A percentile compares a stretch with the other conserved stretches of the same genome.
phyloP scores from a whole-genome alignment of 106 monocot genomes.

The Dendrobium officinale region DNA sequence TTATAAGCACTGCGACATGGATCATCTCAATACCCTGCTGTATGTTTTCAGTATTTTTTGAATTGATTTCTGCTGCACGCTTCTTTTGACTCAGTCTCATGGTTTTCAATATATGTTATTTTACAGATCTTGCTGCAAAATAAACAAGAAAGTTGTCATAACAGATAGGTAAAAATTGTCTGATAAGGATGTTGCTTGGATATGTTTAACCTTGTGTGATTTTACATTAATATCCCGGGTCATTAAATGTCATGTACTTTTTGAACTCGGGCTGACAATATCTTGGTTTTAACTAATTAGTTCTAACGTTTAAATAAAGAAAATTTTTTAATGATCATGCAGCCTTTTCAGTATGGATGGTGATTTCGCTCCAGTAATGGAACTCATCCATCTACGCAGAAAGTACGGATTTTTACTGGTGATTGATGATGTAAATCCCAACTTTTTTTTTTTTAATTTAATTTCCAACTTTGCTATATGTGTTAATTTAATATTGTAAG shows the following conservation, averaged over 20 bases:
- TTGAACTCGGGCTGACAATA: background rate
- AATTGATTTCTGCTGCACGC: background rate
- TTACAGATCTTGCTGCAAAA: conserved; percentile 60
- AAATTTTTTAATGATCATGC: conserved; percentile 12
- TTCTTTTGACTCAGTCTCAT: conserved; percentile 9
- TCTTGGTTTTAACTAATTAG: background rate
- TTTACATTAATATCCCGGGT: background rate
- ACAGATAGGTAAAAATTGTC: conserved; percentile 62
- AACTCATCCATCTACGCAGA: conserved; percentile 63
- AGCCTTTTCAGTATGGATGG: conserved; percentile 99
- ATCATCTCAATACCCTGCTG: conserved; percentile 72
- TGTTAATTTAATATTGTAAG: background rate
- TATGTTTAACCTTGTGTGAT: background rate
- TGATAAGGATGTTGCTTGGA: background rate
- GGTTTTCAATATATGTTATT: conserved; percentile 4
- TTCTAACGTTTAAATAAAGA: background rate
- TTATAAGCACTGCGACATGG: conserved; percentile 70
- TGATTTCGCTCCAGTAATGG: conserved; percentile 74
- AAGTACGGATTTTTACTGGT: conserved; percentile 74
- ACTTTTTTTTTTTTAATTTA: background rate
- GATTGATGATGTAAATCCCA: conserved; percentile 78
- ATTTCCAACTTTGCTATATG: background rate
- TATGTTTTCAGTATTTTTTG: conserved; percentile 26
- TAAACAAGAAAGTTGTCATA: conserved; percentile 79
- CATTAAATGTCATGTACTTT: background rate